These are phyloP conservation scores for Pseudognaphalium luteoalbum DNA, from an alignment of 129 eudicot species.

Conservation along the genomic window DNA sequence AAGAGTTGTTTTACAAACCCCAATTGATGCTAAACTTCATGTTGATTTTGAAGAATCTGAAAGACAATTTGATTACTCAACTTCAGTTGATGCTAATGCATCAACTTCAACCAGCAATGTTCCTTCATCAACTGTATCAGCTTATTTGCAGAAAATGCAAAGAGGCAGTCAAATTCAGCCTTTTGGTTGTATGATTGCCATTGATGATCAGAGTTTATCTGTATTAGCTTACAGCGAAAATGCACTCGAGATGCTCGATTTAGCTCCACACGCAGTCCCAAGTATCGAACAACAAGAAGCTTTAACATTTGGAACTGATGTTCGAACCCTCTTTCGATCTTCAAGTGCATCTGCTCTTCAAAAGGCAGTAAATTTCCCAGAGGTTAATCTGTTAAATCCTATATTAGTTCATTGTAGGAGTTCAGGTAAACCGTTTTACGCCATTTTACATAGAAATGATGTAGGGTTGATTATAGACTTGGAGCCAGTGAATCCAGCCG, in stretches of 20 bases:
- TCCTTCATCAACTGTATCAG: conserved; percentile 66
- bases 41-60: conserved; percentile 66
- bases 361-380: conserved; percentile 57
- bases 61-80: conserved; percentile 58
- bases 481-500: conserved; percentile 80
- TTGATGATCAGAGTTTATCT: conserved; percentile 53
- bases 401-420: conserved; percentile 63
- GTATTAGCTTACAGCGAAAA: conserved; percentile 79
- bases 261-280: conserved; percentile 83
- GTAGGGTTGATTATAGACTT: conserved; percentile 78
- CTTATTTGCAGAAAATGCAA: conserved; percentile 72
- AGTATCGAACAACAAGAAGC: conserved; percentile 74
- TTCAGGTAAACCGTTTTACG: conserved; percentile 85
- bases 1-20: conserved; percentile 60
- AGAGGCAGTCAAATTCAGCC: conserved; percentile 76
- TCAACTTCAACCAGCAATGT: conserved; percentile 62
- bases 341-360: conserved; percentile 69
- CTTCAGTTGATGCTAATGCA: conserved; percentile 53
- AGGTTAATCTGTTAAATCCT: conserved; percentile 67
- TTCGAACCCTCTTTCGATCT: conserved; percentile 59
- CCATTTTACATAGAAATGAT: conserved; percentile 73
- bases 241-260: conserved; percentile 71
- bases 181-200: conserved; percentile 73
- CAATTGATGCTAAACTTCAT: conserved; percentile 77
- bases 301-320: conserved; percentile 70